phyloP scores from a whole-genome alignment of 2,329 filamentous ascomycete species.

The Akanthomyces lecanii region DNA sequence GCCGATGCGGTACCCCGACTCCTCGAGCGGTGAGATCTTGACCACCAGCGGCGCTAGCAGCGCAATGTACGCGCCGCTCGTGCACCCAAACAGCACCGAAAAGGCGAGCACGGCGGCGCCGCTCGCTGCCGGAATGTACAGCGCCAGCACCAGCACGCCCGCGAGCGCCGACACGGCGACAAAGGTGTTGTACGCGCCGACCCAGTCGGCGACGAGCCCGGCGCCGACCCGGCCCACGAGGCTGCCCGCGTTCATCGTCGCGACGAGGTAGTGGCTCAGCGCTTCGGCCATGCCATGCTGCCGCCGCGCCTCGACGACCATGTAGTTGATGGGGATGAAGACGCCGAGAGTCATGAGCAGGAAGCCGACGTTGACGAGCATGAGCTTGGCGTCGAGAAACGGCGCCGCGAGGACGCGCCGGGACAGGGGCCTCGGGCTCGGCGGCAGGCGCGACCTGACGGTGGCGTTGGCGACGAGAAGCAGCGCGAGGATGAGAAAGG shows the following conservation, averaged over 20 bases:
- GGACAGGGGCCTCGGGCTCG: slow-evolving; percentile 7
- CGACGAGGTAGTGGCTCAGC: slow-evolving; percentile 32
- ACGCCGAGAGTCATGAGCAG: slow-evolving; percentile 35
- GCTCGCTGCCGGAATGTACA: slow-evolving; percentile 39
- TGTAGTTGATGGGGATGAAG: slow-evolving; percentile 34
- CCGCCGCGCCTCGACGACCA: slow-evolving; percentile 30
- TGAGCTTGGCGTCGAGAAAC: slow-evolving; percentile 29
- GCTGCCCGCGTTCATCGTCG: slow-evolving; percentile 37
- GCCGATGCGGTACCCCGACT: slow-evolving; percentile 46
- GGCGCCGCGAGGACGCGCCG: slow-evolving; percentile 26
- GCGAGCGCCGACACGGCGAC: slow-evolving; percentile 44
- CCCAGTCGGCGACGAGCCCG: slow-evolving; percentile 31
- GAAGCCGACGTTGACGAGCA: slow-evolving; percentile 29
- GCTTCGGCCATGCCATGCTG: slow-evolving; percentile 26
- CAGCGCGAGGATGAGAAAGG: slow-evolving; percentile 30
- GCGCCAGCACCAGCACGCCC: slow-evolving; percentile 32
- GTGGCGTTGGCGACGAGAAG: slow-evolving; percentile 30
- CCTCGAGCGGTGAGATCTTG: slow-evolving; percentile 51
- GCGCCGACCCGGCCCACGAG: slow-evolving; percentile 35
- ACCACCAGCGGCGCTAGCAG: slow-evolving; percentile 36
- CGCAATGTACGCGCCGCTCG: slow-evolving; percentile 38
- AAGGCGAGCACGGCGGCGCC: slow-evolving; percentile 34
- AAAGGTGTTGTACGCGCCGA: slow-evolving; percentile 39
- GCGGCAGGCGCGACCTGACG: slow-evolving; percentile 22
- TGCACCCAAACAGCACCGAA: slow-evolving; percentile 39